Base-by-base conservation (phyloP, 176 grass and related monocot species). In the Raddia distichophylla region DNA sequence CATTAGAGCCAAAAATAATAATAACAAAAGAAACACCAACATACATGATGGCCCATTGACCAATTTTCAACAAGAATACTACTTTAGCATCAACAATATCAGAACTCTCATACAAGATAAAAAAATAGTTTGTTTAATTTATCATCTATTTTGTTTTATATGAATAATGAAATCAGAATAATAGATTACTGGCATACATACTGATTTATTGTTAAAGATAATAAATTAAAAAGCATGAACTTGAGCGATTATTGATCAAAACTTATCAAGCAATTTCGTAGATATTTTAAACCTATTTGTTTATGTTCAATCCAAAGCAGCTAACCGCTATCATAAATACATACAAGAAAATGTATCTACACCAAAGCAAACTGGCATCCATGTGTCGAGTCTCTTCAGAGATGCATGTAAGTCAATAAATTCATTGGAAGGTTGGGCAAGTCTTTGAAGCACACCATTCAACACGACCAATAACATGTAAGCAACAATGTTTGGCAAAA, bases 101-200 rank as follows among this genome's bases (percentile, higher is more conserved):
- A 32, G 5, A 4, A 73, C 6, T 62, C 56, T 46, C 70, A 19
- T 18, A 27, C 27, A 61, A 37, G 45, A 54, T 64, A 27, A 44
- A 67, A 50, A 69, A 42, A 60, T 53, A 10, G 18, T 67, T 42
- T 58, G 10, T 32, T 33, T n/a, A 20, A 62, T 80, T 80, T 62
- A 61, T 9, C 5, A 15, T 59, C 5, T 11, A 44, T 8, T 9
- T 19, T 61, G 34, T 35, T 49, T 22, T 27, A 50, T 32, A 71
- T 16, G 8, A 76, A 34, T 18, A 14, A 54, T 20, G 54, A 66
- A 53, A 44, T 17, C 20, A 46, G 2, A 3, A 33, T 42, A 57
- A n/a, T 34, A 67, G 4, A 43, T 82, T 56, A 46, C 20, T 43
- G 17, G 0, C 7, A 8, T 42, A 45, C 5, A 33, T 22, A 50